Conservation (phyloP, 2,329 filamentous ascomycete species). For the Acrodontium crateriforme region DNA sequence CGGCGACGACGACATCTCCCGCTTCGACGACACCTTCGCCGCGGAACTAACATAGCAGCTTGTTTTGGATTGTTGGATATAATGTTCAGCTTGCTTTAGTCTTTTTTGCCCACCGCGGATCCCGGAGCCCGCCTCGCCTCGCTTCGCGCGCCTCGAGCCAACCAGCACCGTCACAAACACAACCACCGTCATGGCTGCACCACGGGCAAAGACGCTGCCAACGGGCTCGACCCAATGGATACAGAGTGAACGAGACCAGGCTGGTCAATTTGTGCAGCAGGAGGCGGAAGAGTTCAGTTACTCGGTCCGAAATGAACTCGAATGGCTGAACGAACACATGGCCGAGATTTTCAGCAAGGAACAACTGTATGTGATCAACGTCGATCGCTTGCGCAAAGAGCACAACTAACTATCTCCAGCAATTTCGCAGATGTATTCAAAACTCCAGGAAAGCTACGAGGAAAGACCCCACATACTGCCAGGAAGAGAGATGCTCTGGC, state of each 20-base stretch:
- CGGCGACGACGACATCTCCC: too few species aligned
- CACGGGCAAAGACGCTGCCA: conserved; percentile 14
- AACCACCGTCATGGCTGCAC: conserved; percentile 11
- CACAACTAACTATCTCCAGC: conserved; percentile 37
- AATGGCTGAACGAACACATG: conserved; percentile 99
- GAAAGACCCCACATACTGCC: conserved; percentile 62
- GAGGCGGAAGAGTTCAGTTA: conserved; percentile 90
- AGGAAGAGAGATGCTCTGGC: conserved; percentile 46
- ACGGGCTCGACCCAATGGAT: conserved; percentile 51
- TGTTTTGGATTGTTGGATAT: too few species aligned
- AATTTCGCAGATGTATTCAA: conserved; percentile 95
- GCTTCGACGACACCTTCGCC: too few species aligned
- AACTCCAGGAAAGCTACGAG: conserved; percentile 69
- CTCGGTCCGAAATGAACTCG: conserved; percentile 82
- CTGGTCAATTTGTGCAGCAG: conserved; percentile 58
- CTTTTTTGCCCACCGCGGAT: too few species aligned
- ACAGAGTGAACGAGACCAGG: conserved; percentile 65
- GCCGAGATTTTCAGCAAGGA: conserved; percentile 78
- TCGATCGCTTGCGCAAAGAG: neutral
- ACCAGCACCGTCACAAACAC: conserved; percentile 4
- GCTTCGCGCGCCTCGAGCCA: too few species aligned
- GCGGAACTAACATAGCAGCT: too few species aligned
- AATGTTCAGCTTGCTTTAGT: too few species aligned
- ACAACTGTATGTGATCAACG: conserved; percentile 52
- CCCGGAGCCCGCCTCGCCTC: too few species aligned